Base-by-base conservation (phyloP, 768 basidiomycete genomes). In the Dendrothele bispora region DNA sequence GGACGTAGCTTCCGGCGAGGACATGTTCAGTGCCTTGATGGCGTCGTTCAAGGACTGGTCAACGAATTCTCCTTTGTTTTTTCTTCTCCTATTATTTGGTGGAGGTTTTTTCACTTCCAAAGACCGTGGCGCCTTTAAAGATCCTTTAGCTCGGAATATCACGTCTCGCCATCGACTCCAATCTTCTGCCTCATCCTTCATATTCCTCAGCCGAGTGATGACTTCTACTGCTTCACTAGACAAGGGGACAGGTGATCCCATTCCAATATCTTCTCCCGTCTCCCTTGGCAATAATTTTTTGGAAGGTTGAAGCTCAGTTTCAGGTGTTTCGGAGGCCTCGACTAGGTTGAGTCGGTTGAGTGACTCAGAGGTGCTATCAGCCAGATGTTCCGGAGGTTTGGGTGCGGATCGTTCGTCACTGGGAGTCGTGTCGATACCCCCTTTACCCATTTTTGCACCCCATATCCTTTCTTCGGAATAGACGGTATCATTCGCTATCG, bases 401-500 rank as follows among this genome's bases (percentile, higher is more conserved):
- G 86, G 88, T 7, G 84, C 82, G 30, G 73, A 64, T 8, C 86
- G 84, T 54, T 83, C 76, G 11, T 80, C 74, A 55, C 76, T 81
- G 6, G 92, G 89, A 0, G 76, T 74, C 24, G 81, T 74, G 56
- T 95, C 91, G 45, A 97, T 79, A 0, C 93, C 93, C 5, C 86
- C 86, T 62, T 80, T 82, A 7, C 92, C 93, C 6, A 89, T 62
- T 15, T 79, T 78, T 22, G 73, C 65, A 27, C 92, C 92, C 89
- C 89, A 91, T 43, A 90, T 89, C 32, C 75, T 78, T 27, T 73
- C 70, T 50, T 88, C 87, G 15, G 88, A 86, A 66, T 99, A 99
- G 3, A 98, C 78, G 2, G 94, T 91, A 56, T 98, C 97, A 61
- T 99, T 98, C 10, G 91, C 90, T 53, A 99, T 93, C 0, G 97